Evolutionary conservation across 2,329 filamentous ascomycete species (phyloP), one percentile per base, ranked within the genome.

Genomic region (Aureobasidium sp.): DNA sequence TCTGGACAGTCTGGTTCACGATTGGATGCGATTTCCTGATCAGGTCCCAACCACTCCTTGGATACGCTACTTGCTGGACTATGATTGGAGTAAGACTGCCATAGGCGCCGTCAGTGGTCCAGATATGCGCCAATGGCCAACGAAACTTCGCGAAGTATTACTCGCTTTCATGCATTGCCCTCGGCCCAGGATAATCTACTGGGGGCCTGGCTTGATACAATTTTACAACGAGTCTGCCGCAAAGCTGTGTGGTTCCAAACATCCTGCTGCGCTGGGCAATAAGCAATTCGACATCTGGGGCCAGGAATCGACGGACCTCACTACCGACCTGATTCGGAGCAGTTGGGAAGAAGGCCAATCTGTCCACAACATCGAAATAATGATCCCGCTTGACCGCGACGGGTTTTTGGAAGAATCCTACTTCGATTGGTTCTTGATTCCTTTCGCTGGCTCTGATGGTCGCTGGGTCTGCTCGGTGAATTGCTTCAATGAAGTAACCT

Each of bases 381-480:
- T 34, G 29, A 13, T 55, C 4, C 13, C 41, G 21, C 41, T 48
- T 5, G 45, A 55, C 5, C 50, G 59, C 0, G 41, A 49, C 5
- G 59, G 59, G 0, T 41, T 57, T n/a, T 16, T 32, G 9, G 59
- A 62, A 36, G 36, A 50, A 13, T 39, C 42, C 2, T 62, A 48
- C 25, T 55, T 62, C 16, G 59, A 55, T 21, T 48, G 49, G 27
- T 42, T 55, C 42, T 32, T 62, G 9, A n/a, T 62, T 25, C 59
- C 59, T 7, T 36, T 62, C 3, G 6, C 34, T 34, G 36, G 36
- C 3, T 15, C 34, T 5, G 50, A 62, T 16, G 59, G 59, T 13
- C 50, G 39, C 25, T 62, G 39, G 30, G n/a, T 49, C 7, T 21
- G 49, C 59, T 37, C 41, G 9, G 42, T 57, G 27, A 44, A 41